Conservation (phyloP, 106 monocot genomes). For the Amphibolis antarctica region DNA sequence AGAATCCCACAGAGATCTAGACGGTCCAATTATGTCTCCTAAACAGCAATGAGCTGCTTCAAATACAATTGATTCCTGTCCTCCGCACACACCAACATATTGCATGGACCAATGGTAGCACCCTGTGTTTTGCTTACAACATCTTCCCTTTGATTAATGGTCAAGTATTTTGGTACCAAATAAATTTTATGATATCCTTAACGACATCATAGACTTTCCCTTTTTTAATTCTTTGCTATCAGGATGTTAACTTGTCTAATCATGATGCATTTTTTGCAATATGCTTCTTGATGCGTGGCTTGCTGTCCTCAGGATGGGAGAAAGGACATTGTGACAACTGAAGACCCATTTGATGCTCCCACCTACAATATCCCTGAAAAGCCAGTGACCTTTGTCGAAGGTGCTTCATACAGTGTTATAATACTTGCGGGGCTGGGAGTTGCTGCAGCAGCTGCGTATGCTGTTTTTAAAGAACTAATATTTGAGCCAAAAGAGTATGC, state of each 20-base stretch:
- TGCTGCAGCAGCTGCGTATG: conserved; percentile 84
- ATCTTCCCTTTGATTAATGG: no score
- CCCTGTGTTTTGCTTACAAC: no score
- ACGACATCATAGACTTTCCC: no score
- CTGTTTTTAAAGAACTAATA: conserved; percentile 92
- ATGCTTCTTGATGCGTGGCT: neutral
- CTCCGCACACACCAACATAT: no score
- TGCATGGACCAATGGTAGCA: no score
- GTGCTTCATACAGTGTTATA: conserved; percentile 82
- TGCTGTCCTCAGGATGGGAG: conserved; percentile 29
- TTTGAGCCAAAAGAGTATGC: conserved; percentile 94
- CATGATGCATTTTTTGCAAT: neutral
- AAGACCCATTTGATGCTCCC: conserved; percentile 86
- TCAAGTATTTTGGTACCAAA: no score
- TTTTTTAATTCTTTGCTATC: neutral
- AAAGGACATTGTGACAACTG: conserved; percentile 71
- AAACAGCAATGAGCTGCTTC: no score
- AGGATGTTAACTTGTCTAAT: neutral
- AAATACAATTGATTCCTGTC: no score
- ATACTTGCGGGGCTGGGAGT: conserved; percentile 83
- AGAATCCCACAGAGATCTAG: no score
- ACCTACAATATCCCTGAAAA: conserved; percentile 97
- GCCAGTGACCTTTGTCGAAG: conserved; percentile 89
- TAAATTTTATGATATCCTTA: no score
- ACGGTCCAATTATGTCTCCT: no score